Percentiles rank a stretch among this genome's conserved stretches.
Evolutionary conservation across 371 early-diverging fungal genomes (phyloP).

Genomic region (Syncephalis fuscata): DNA sequence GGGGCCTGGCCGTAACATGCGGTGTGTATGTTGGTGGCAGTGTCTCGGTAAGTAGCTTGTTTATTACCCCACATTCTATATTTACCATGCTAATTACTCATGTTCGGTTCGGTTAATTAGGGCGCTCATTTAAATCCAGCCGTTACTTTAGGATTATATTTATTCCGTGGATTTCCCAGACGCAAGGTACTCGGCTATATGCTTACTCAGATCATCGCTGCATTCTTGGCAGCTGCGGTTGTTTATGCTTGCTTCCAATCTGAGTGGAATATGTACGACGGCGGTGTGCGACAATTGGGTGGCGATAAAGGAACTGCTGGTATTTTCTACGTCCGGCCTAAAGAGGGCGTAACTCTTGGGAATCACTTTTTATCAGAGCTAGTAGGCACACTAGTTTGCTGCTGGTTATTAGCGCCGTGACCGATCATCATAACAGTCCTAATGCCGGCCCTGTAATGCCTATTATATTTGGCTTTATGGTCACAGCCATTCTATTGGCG

Average conservation of each 20-base stretch:
- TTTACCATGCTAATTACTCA: too few relatives aligned
- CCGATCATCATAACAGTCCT: conserved; percentile 33
- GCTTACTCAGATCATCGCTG: conserved; percentile 41
- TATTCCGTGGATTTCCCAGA: conserved; percentile 50
- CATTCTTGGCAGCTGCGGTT: conserved; percentile 47
- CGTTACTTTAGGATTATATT: conserved; percentile 46
- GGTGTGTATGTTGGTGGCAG: not conserved
- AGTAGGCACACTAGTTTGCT: conserved; percentile 55
- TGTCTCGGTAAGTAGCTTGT: not conserved
- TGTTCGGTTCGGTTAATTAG: not conserved
- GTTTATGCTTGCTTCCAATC: conserved; percentile 16
- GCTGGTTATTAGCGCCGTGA: conserved; percentile 46
- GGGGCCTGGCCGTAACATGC: too few relatives aligned
- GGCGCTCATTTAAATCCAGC: conserved; percentile 75
- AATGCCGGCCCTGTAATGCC: not conserved
- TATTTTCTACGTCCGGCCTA: conserved; percentile 53
- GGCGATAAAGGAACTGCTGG: conserved; percentile 33
- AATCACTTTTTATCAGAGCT: conserved; percentile 48
- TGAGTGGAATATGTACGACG: conserved; percentile 46
- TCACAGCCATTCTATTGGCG: conserved; percentile 24
- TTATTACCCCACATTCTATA: too few relatives aligned
- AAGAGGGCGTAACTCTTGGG: conserved; percentile 30
- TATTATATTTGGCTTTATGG: conserved; percentile 25
- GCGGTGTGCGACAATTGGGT: conserved; percentile 25
- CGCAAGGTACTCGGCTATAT: conserved; percentile 36